Conservation (phyloP, 2,329 filamentous ascomycete species). For the Trichoderma sp. region DNA sequence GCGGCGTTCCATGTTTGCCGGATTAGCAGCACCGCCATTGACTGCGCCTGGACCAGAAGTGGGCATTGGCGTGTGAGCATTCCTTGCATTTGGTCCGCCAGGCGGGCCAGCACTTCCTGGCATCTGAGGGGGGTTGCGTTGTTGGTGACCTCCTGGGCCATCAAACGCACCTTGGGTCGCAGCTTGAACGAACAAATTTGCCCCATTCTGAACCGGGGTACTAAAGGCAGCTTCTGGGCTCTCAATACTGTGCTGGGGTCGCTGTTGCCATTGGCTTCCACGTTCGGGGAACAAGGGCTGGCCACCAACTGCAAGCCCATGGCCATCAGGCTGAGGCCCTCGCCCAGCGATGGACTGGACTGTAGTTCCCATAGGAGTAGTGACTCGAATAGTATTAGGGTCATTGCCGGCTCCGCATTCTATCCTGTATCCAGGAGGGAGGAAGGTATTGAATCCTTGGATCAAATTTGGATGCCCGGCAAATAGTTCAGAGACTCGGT, state of each 20-base stretch:
- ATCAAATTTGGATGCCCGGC: conserved; percentile 93
- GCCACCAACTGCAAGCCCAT: conserved; percentile 36
- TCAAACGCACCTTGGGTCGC: conserved; percentile 39
- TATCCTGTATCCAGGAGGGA: conserved; percentile 93
- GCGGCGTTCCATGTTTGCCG: conserved; percentile 73
- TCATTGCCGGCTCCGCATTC: conserved; percentile 93
- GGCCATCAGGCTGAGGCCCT: conserved; percentile 45
- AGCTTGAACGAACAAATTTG: conserved; percentile 46
- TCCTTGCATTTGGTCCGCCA: conserved; percentile 48
- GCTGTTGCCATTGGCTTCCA: conserved; percentile 56
- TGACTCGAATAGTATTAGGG: conserved; percentile 93
- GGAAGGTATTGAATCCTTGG: conserved; percentile 96
- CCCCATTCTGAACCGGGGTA: conserved; percentile 51
- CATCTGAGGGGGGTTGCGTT: conserved; percentile 32
- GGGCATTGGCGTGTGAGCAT: conserved; percentile 59
- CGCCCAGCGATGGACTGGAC: conserved; percentile 75
- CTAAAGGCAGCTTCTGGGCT: conserved; percentile 63
- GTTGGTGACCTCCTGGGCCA: conserved; percentile 28
- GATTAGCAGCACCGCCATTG: conserved; percentile 58
- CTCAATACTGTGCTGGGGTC: conserved; percentile 56
- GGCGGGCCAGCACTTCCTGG: conserved; percentile 32
- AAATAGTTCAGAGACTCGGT: conserved; percentile 91
- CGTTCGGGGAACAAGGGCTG: conserved; percentile 49
- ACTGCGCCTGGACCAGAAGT: conserved; percentile 53
- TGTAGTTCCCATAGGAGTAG: conserved; percentile 95